Base-by-base conservation (phyloP, 2,329 filamentous ascomycete species). In the Tolypocladium tundrense region DNA sequence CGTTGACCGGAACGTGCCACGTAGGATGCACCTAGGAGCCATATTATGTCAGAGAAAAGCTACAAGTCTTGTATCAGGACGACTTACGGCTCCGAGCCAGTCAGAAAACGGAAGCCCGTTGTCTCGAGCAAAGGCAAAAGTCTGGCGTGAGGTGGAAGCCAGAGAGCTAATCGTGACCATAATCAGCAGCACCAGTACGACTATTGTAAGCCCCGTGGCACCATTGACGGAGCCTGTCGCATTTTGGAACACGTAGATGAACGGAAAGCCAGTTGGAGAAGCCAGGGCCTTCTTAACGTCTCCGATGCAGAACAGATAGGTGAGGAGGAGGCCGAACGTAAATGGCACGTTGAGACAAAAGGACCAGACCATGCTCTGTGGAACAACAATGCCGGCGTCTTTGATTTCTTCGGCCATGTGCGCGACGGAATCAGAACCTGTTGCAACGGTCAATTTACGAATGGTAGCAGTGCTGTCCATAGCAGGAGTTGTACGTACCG, bases 121-220 rank as follows among this genome's bases (percentile, higher is more conserved):
- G 60, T 75, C 73, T 16, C 73, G 66, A 4, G 68, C 65, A 62
- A 70, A 70, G 13, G 68, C 68, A 60, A 64, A 70, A 0, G 69
- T 62, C 60, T 69, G 67, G 1, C 68, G 65, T 2, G 68, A 70
- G 1, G 66, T 65, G 4, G 66, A 67, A 16, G 68, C 68, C 1
- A 68, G 62, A n/a, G 63, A 63, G 43, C 64, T 68, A 31, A 69
- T 59, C 33, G 63, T 65, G n/a, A 65, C 63, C 21, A 65, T 65
- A 14, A 63, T 58, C 19, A 62, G 58, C 56, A 68, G 64, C n/a
- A 64, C 55, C 27, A 67, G 58, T n/a, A 70, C 60, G 10, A 69
- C 63, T 42, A 61, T 57, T 3, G 66, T 63, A 59, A 69, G 66
- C 37, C 62, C 67, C 4, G 63, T 68, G 37, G 65, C 64, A 1